A percentile compares a stretch with the other conserved stretches of the same genome.
These are phyloP conservation scores for Candida coleopterorum DNA, from an alignment of 805 yeast species.

Conservation along the genomic window DNA sequence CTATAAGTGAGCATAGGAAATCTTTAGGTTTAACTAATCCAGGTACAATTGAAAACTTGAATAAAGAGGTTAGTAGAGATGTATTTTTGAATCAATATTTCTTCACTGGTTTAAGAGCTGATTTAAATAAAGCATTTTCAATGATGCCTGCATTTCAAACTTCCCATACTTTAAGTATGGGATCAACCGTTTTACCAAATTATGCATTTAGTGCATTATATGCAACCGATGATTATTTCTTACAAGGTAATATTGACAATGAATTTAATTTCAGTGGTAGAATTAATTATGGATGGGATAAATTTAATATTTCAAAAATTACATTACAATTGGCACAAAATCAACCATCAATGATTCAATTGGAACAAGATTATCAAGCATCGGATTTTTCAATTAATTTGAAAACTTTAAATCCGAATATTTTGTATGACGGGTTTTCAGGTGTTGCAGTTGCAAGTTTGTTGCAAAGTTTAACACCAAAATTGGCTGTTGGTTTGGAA, in stretches of 20 bases:
- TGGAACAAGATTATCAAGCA: constrained; percentile 94
- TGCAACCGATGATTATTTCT: constrained; percentile 78
- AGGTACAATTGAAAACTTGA: constrained; percentile 89
- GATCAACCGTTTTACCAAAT: constrained; percentile 80
- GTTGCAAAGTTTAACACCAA: constrained; percentile 83
- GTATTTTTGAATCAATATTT: constrained; percentile 85
- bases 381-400: constrained; percentile 82
- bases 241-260: constrained; percentile 90
- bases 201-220: constrained; percentile 88
- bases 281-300: constrained; percentile 86
- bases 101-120: constrained; percentile 96
- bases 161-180: constrained; percentile 87
- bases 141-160: constrained; percentile 96
- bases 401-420: constrained; percentile 85
- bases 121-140: constrained; percentile 84
- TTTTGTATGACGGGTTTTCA: constrained; percentile 62
- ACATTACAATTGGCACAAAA: constrained; percentile 83
- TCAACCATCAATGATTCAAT: constrained; percentile 90
- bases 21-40: constrained; percentile 84
- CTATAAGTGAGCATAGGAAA: constrained; percentile 71
- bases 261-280: constrained; percentile 84
- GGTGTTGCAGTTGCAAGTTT: constrained; percentile 93
- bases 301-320: constrained; percentile 70
- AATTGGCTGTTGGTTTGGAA: constrained; percentile 85
- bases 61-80: constrained; percentile 90